Percentiles rank a stretch among this genome's conserved stretches.
Conservation (phyloP, 2,329 filamentous ascomycete genomes). For the Penicillium sp. region DNA sequence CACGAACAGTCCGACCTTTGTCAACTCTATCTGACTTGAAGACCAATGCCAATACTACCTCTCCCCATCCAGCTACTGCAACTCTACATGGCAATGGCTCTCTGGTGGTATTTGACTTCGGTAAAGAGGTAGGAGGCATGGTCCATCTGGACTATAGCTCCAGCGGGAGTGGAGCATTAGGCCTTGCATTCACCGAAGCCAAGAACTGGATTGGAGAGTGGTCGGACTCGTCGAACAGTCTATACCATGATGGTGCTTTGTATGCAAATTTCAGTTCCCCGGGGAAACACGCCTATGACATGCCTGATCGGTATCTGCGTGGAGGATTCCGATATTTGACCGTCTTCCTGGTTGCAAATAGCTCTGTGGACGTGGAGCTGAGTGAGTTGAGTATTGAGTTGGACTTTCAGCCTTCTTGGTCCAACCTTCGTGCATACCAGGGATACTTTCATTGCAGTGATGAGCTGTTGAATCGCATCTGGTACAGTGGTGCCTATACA, state of each 20-base stretch:
- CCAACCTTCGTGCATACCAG: conserved; percentile 50
- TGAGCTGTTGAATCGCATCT: conserved; percentile 53
- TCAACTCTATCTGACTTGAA: conserved; percentile 40
- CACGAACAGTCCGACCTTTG: conserved; percentile 48
- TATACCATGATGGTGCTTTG: conserved; percentile 43
- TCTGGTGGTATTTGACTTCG: conserved; percentile 56
- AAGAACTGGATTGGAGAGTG: conserved; percentile 47
- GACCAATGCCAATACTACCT: conserved; percentile 20
- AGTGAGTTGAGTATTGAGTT: conserved; percentile 43
- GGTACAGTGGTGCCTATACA: conserved; percentile 55
- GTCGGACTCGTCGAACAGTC: conserved; percentile 49
- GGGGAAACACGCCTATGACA: conserved; percentile 35
- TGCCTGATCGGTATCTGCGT: conserved; percentile 39
- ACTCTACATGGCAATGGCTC: conserved; percentile 47
- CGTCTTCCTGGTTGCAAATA: conserved; percentile 34
- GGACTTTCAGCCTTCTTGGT: conserved; percentile 49
- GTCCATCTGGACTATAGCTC: conserved; percentile 49
- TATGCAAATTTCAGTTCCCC: conserved; percentile 34
- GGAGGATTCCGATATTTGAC: conserved; percentile 47
- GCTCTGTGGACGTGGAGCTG: conserved; percentile 34
- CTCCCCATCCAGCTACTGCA: conserved; percentile 28
- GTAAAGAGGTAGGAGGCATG: conserved; percentile 55
- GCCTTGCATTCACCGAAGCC: conserved; percentile 48
- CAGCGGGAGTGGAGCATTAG: conserved; percentile 38
- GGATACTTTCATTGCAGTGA: conserved; percentile 53